Conservation (phyloP, 352 stramenopile species). For the Globisporangium sylvaticum region DNA sequence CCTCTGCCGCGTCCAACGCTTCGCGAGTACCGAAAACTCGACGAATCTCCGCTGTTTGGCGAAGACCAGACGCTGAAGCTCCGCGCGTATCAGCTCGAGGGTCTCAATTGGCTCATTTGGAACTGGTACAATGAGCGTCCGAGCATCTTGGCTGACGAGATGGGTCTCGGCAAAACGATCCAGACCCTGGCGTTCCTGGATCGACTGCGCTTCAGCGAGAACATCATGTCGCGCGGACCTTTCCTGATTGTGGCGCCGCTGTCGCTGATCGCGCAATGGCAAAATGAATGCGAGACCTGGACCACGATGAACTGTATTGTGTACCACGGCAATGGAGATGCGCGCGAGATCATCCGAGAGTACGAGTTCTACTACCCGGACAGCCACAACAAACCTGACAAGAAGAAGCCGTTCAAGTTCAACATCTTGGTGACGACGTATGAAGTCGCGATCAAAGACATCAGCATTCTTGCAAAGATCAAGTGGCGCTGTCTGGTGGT, state of each 20-base stretch:
- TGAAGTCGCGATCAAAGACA: slow-evolving; percentile 89
- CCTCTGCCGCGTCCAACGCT: slow-evolving; percentile 58
- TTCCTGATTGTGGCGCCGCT: slow-evolving; percentile 98
- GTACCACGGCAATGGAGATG: slow-evolving; percentile 95
- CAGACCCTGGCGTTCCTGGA: slow-evolving; percentile 93
- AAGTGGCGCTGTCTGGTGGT: slow-evolving; percentile 88
- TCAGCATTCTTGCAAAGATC: slow-evolving; percentile 93
- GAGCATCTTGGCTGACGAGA: slow-evolving; percentile 88
- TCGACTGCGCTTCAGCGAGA: slow-evolving; percentile 86
- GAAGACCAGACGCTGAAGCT: slow-evolving; percentile 68
- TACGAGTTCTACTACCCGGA: slow-evolving; percentile 94
- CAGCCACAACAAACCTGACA: slow-evolving; percentile 59
- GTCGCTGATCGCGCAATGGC: slow-evolving; percentile 98
- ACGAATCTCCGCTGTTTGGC: slow-evolving; percentile 72
- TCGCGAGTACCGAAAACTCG: slow-evolving; percentile 84
- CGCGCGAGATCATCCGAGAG: slow-evolving; percentile 92
- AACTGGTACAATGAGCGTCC: slow-evolving; percentile 89
- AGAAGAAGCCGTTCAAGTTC: slow-evolving; percentile 86
- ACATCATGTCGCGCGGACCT: slow-evolving; percentile 89
- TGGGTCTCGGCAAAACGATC: slow-evolving; percentile 93
- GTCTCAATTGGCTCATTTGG: slow-evolving; percentile 87
- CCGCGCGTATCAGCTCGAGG: slow-evolving; percentile 84
- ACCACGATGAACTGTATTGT: slow-evolving; percentile 99
- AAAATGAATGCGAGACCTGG: slow-evolving; percentile 98
- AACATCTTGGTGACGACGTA: slow-evolving; percentile 90